phyloP scores from a whole-genome alignment of 2,329 filamentous ascomycete species.

The Epichloe aotearoae region DNA sequence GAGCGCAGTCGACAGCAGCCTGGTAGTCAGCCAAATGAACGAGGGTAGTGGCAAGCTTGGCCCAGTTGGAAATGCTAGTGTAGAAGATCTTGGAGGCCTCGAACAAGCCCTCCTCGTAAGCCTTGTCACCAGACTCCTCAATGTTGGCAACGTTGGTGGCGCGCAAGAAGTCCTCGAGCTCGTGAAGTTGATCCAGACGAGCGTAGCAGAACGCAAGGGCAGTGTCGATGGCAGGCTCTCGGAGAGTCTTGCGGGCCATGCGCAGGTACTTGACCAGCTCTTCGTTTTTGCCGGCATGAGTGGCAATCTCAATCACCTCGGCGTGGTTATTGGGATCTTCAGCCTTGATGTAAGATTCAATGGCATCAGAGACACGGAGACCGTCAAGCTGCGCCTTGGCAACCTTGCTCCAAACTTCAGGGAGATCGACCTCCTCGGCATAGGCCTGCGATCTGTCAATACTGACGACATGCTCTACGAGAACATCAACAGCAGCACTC shows the following conservation, averaged over 20 bases:
- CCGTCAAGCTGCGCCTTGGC: conserved; percentile 96
- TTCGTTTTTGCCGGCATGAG: conserved; percentile 92
- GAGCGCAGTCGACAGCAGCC: conserved; percentile 89
- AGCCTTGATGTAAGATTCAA: conserved; percentile 95
- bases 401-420: conserved; percentile 96
- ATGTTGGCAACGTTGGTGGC: conserved; percentile 90
- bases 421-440: conserved; percentile 83
- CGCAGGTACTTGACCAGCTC: conserved; percentile 92
- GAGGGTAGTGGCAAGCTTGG: conserved; percentile 91
- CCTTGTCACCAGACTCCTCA: conserved; percentile 95
- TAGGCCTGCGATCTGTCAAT: conserved; percentile 95
- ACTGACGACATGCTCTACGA: conserved; percentile 93
- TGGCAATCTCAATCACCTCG: conserved; percentile 93
- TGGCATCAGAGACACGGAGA: conserved; percentile 79
- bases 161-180: conserved; percentile 92
- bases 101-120: conserved; percentile 84
- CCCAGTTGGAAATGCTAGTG: conserved; percentile 98
- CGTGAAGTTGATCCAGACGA: conserved; percentile 76
- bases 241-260: conserved; percentile 94
- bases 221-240: conserved; percentile 88
- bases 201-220: conserved; percentile 89
- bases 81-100: conserved; percentile 99
- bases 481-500: conserved; percentile 71
- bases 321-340: conserved; percentile 83
- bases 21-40: conserved; percentile 98